Base-by-base conservation (phyloP, 345 rosid genomes). In the Eucalyptus globulus region DNA sequence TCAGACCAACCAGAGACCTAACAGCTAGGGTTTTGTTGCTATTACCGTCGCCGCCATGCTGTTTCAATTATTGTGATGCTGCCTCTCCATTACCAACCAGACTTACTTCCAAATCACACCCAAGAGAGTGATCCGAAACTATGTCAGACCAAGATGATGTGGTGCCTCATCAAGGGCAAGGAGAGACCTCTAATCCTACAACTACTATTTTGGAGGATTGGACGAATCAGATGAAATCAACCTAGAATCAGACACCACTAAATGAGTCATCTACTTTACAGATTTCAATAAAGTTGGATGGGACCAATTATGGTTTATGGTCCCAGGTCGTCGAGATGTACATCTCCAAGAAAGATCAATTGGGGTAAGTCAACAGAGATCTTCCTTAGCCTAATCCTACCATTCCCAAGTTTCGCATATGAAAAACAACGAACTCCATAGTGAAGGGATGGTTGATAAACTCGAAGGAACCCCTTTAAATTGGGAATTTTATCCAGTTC, bases 21-120 rank as follows among this genome's bases (percentile, higher is more conserved):
- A 56, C 0, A 9, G 13, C 29, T 56, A 2, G 12, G 62, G 62
- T 9, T 56, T 56, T 4, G 6, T 56, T 56, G 27, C 62, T 56
- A 24, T 56, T 5, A 4, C 6, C 1, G 0, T 0, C 27, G 12
- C 1, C 6, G 1, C 3, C 13, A 21, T 1, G 62, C 0, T 56
- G 1, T 54, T 54, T 11, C 12, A 0, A 54, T 54, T 54, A 54
- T 22, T 22, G 60, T 9, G 27, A 21, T 22, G 60, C 12, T 54
- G 0, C 60, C 27, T 21, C 62, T 56, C 62, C 6, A 0, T 56
- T 56, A 56, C 62, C 29, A 56, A 56, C 62, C 1, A 22, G 11
- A 56, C 62, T 22, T 5, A 56, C 62, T 22, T 56, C 6, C 62
- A 0, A 56, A 56, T 56, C 12, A 0, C 29, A 0, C 27, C 27